phyloP scores from a whole-genome alignment of 2,329 filamentous ascomycete species.

The Aspergillus terreus region DNA sequence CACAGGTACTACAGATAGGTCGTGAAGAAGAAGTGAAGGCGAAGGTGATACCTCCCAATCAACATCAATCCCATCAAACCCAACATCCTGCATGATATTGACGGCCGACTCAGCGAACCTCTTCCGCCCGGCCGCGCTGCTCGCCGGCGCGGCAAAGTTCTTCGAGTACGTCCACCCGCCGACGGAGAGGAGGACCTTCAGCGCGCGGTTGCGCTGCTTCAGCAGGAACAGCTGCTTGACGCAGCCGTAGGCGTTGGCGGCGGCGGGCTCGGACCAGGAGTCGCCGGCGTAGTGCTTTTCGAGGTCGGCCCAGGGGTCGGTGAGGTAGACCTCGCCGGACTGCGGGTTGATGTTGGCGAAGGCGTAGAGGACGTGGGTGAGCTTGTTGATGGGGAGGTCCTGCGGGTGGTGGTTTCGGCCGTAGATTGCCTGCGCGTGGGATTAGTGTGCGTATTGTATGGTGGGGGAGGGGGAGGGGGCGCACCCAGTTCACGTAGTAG shows the following conservation, averaged over 20 bases:
- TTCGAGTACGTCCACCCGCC: slow-evolving; percentile 75
- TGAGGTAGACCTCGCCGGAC: slow-evolving; percentile 73
- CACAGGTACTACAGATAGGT: too few relatives aligned
- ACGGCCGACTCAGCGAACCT: slow-evolving; percentile 68
- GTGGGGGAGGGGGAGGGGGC: slow-evolving; percentile 1
- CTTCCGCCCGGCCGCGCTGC: slow-evolving; percentile 55
- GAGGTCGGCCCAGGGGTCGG: slow-evolving; percentile 65
- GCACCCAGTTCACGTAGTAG: slow-evolving; percentile 47
- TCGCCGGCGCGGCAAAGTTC: slow-evolving; percentile 69
- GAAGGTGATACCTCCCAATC: slow-evolving; percentile 36
- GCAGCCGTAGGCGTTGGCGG: slow-evolving; percentile 72
- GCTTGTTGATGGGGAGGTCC: slow-evolving; percentile 71
- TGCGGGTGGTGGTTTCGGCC: slow-evolving; percentile 80
- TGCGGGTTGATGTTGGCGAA: slow-evolving; percentile 84
- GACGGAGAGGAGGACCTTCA: slow-evolving; percentile 79
- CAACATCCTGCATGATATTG: slow-evolving; percentile 69
- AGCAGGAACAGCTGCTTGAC: slow-evolving; percentile 72
- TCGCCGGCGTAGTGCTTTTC: slow-evolving; percentile 68
- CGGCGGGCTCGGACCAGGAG: slow-evolving; percentile 58
- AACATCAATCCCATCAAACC: slow-evolving; percentile 55
- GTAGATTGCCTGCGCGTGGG: slow-evolving; percentile 66
- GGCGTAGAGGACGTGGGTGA: slow-evolving; percentile 86
- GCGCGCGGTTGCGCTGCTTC: slow-evolving; percentile 70
- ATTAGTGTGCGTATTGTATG: not conserved
- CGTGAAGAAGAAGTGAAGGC: not conserved